Evolutionary conservation across 2,329 filamentous ascomycete genomes (phyloP), one percentile per base, ranked within the genome.

Genomic region (Cytospora piceicola): DNA sequence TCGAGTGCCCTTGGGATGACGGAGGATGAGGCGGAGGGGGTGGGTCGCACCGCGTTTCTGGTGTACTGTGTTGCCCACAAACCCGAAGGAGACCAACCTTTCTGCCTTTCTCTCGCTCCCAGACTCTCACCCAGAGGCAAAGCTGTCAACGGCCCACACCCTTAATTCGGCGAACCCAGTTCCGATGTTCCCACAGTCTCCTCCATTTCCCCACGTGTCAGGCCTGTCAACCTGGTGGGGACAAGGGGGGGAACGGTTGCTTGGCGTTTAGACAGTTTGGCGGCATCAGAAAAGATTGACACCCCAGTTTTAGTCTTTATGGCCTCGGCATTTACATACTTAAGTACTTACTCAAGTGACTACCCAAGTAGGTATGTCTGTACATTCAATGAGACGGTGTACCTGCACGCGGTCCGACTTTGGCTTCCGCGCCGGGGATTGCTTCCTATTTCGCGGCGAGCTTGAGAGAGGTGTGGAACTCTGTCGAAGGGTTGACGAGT

Each of bases 151-250:
- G 42, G 20, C 42, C n/a, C 42, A 42, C 39, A 42, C 39, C 12
- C 5, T 29, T 7, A 15, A 42, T 20, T 20, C 17, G 39, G 39
- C 39, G 11, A 8, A 1, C 14, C 36, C 36, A 39, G 36, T 17
- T 39, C 36, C 17, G 36, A 39, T 39, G 36, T 39, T 15, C 14
- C 53, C 53, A 6, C 30, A 42, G n/a, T n/a, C 53, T 39, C 60
- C 53, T 54, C 46, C 39, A 57, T 30, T 20, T 34, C 17, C 53
- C 60, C 60, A 63, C 60, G 60, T 63, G 60, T 57, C 60, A 57
- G 42, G 60, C 60, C 60, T 63, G 60, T 63, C 60, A 57, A 15
- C 34, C 46, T 27, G 49, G 60, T 57, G 60, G 60, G 22, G 53
- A 36, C 60, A 39, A 29, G n/a, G 7, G n/a, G 60, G 30, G 24